Evolutionary conservation across 202 grass and related monocot species (phyloP), one percentile per base, ranked within the genome.

Genomic region (Zizania palustris): DNA sequence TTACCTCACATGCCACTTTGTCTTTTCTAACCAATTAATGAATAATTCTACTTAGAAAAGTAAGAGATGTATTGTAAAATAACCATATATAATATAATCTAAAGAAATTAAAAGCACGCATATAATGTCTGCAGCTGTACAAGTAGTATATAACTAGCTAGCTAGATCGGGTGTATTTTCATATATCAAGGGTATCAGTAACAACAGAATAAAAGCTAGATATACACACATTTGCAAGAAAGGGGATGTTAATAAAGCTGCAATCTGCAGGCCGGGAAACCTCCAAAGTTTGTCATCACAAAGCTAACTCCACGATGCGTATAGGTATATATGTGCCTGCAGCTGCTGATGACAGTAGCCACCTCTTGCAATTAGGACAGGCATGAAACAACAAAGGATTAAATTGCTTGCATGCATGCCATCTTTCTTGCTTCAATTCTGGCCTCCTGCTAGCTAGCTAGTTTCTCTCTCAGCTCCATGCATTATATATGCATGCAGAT

Each of bases 271-370:
- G 41, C 78, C 62, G 75, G 72, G 82, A 89, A 81, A 85, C 60
- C 65, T 81, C 86, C 86, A 77, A 77, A 85, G 70, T 76, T 45
- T 77, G 43, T 77, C 66, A 77, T 85, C 86, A 80, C 71, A 67
- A 54, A 85, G 60, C 72, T 45, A 80, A 79, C 63, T 80, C 61
- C 39, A 80, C 21, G 55, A 37, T 63, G 63, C 57, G 55, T 55
- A 38, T 71, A 79, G 45, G 55, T 55, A 38, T 71, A 79, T 77
- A 59, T 16, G 66, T 74, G 80, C 68, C 28, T 28, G n/a, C n/a
- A n/a, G n/a, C n/a, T n/a, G n/a, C n/a, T n/a, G n/a, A n/a, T n/a
- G 28, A 28, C 28, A 28, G 28, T 28, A 53, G 37, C 64, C 41
- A 22, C 28, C 68, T 28, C 28, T 28, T 72, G 73, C 68, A 83